Base-by-base conservation (phyloP, 2,329 filamentous ascomycete species). In the Lomentospora prolificans region DNA sequence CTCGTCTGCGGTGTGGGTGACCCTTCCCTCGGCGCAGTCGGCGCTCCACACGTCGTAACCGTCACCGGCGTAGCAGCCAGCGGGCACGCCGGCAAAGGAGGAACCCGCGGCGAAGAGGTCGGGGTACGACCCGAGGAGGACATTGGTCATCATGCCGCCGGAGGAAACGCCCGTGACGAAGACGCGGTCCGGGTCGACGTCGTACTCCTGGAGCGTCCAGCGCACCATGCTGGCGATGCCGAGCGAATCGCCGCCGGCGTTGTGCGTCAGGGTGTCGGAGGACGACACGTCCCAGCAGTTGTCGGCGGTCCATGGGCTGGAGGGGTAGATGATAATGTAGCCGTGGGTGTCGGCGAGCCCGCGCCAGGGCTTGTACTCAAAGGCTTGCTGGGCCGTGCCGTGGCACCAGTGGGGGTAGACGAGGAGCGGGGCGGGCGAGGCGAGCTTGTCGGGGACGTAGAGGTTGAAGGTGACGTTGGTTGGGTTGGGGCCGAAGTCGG, bases 231-330 rank as follows among this genome's bases (percentile, higher is more conserved):
- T 78, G 14, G 73, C 75, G 59, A 80, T 78, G 3, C 72, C 71
- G n/a, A 74, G 70, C 17, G 71, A 75, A 63, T 80, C 77, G 24
- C 76, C 75, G 22, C 77, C 76, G 25, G 69, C 75, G 54, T 75
- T 68, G 62, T 80, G 77, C 3, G 70, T 69, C 1, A 80, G 68
- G 0, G 75, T 73, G 8, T 71, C 66, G 31, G 67, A 65, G 8
- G 75, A 80, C 4, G 77, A 78, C 2, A 83, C 78, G 57, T 84
- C 81, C 80, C 80, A 84, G 67, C 81, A 84, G 60, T 68, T 70
- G 60, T 72, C 71, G 12, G 63, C 67, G n/a, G 60, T 61, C 58
- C 68, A 69, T 17, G 69, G 69, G 51, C 59, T 67, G 58, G 65
- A 66, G 1, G 71, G 71, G 60, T 72, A 74, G 61, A 73, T 72